Evolutionary conservation across 371 early-diverging fungal genomes (phyloP).

Genomic region (Mortierella sp.): DNA sequence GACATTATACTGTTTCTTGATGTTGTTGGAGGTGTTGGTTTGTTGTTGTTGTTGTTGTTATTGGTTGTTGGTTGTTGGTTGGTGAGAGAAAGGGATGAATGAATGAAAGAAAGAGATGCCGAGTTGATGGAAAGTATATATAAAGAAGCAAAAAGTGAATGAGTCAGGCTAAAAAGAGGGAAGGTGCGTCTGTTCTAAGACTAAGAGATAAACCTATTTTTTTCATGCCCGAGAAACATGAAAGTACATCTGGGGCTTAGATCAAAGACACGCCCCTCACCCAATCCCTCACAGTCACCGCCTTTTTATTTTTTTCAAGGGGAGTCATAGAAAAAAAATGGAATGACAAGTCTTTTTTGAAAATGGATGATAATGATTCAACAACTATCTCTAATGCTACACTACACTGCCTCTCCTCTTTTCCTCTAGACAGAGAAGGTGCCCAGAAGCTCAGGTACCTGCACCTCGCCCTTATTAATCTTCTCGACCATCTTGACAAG

Average conservation of each 20-base stretch:
- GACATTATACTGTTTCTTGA: conserved; percentile 67
- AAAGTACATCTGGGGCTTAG: background rate
- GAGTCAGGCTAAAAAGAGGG: conserved; percentile 5
- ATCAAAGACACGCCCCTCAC: background rate
- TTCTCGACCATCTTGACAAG: conserved; percentile 79
- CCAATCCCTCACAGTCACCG: background rate
- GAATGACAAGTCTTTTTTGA: background rate
- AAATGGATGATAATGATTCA: background rate
- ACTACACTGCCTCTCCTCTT: background rate
- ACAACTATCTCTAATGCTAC: too few relatives aligned
- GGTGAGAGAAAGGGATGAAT: background rate
- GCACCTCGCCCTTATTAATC: conserved; percentile 76
- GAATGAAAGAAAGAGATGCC: background rate
- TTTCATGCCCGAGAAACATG: background rate
- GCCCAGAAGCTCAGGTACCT: conserved; percentile 72
- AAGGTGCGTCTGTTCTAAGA: background rate
- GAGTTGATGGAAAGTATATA: background rate
- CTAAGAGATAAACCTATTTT: background rate
- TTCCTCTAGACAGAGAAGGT: conserved; percentile 44
- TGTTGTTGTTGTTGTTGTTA: background rate
- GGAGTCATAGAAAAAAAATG: conserved; percentile 7
- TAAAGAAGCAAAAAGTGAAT: background rate
- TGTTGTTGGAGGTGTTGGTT: background rate
- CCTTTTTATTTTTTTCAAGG: background rate
- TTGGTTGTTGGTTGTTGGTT: background rate